A percentile compares a stretch with the other conserved stretches of the same genome.
These are phyloP conservation scores for Xylariaceae sp. DNA, from an alignment of 2,329 filamentous ascomycete genomes.

Conservation along the genomic window DNA sequence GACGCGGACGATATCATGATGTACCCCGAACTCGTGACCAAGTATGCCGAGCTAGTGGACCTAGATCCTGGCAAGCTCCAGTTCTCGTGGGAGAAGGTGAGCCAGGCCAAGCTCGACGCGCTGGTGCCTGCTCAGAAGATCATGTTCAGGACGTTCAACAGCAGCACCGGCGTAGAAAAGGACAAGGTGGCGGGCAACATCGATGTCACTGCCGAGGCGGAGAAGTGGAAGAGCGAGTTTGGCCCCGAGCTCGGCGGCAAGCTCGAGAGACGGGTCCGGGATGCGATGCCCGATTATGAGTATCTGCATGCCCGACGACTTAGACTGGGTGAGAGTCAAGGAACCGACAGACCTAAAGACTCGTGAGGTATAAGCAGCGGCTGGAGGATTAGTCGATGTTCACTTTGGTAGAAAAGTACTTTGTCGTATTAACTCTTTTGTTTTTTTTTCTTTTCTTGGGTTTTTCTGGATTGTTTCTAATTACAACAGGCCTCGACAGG, in stretches of 20 bases:
- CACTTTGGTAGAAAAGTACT: too few relatives aligned
- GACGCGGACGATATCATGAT: slow-evolving; percentile 18
- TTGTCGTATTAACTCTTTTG: too few relatives aligned
- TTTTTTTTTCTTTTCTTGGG: too few relatives aligned
- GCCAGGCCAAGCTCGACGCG: slow-evolving; percentile 6
- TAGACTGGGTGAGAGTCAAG: neutral
- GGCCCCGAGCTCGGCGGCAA: slow-evolving; percentile 15
- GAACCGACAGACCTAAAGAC: neutral
- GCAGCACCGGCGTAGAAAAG: slow-evolving; percentile 11
- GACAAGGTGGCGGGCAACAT: slow-evolving; percentile 14
- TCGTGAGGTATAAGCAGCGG: too few relatives aligned
- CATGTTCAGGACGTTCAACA: slow-evolving; percentile 11
- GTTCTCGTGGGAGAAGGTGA: slow-evolving; percentile 16
- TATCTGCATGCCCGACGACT: slow-evolving; percentile 9
- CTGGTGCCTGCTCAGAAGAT: neutral
- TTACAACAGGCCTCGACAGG: too few relatives aligned
- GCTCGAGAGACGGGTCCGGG: slow-evolving; percentile 15
- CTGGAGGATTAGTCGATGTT: too few relatives aligned
- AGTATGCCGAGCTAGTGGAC: slow-evolving; percentile 13
- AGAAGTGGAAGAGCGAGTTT: slow-evolving; percentile 16
- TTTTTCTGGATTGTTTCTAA: too few relatives aligned
- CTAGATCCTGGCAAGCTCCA: slow-evolving; percentile 11
- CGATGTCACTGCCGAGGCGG: slow-evolving; percentile 12
- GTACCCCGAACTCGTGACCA: slow-evolving; percentile 11
- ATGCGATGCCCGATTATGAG: slow-evolving; percentile 17